Percentiles rank a stretch among this genome's conserved stretches.
phyloP scores from a whole-genome alignment of 129 eudicot genomes.

The Gnaphalium uliginosum region DNA sequence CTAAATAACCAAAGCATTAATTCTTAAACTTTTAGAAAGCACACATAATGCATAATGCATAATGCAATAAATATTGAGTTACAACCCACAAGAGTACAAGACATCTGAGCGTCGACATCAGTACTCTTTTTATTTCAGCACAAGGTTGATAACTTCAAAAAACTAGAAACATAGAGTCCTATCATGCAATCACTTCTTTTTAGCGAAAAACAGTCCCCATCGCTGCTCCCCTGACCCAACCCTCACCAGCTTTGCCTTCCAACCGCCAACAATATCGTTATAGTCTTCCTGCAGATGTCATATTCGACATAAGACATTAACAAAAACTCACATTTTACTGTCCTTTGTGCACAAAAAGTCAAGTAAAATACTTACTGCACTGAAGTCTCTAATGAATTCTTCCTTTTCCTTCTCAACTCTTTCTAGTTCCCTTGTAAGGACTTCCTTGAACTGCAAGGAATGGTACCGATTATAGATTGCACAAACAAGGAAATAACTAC shows the following conservation, averaged over 20 bases:
- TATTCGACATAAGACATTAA: constrained; percentile 1
- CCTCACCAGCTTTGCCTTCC: constrained; percentile 84
- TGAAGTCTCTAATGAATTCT: constrained; percentile 73
- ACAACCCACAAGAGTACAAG: constrained; percentile 27
- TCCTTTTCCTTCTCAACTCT: constrained; percentile 76
- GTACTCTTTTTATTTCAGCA: constrained; percentile 23
- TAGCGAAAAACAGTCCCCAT: constrained; percentile 87
- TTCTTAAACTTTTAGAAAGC: too few species aligned
- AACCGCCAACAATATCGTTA: constrained; percentile 91
- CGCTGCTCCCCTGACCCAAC: constrained; percentile 81
- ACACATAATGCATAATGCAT: too few species aligned
- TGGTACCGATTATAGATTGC: not conserved
- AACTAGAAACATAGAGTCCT: constrained; percentile 5
- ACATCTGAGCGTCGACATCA: constrained; percentile 13
- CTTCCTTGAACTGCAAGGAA: constrained; percentile 63
- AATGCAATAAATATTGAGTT: not conserved
- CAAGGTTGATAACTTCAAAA: not conserved
- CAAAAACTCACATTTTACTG: not conserved
- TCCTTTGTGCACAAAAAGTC: not conserved
- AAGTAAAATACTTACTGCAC: constrained; percentile 53
- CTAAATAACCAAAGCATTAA: too few species aligned
- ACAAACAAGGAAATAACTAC: not conserved
- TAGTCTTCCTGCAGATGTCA: constrained; percentile 69
- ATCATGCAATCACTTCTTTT: constrained; percentile 51
- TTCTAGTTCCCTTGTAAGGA: constrained; percentile 75